Percentiles rank a stretch among this genome's conserved stretches.
Conservation (phyloP, 2,329 filamentous ascomycete genomes). For the Trichoderma asperellum region DNA sequence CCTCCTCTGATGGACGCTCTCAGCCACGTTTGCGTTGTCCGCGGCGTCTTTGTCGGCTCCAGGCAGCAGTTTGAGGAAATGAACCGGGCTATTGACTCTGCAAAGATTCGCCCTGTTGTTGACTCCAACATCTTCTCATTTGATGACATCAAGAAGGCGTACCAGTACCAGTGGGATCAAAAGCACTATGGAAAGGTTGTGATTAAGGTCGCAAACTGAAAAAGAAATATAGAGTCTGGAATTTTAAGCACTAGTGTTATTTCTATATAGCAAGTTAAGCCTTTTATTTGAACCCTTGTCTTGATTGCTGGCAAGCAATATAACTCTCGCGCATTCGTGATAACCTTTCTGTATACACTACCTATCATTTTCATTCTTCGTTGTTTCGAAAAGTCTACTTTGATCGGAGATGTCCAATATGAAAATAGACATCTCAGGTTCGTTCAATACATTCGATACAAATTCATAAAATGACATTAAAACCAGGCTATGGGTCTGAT, state of each 20-base stretch:
- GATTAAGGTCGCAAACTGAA: background rate
- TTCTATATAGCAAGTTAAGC: background rate
- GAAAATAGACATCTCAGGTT: background rate
- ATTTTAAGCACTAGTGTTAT: background rate
- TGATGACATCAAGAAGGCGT: constrained; percentile 43
- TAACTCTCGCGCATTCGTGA: background rate
- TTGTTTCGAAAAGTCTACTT: background rate
- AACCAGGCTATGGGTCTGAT: background rate
- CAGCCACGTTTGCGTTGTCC: constrained; percentile 36
- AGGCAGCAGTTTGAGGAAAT: constrained; percentile 50
- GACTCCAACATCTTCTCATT: constrained; percentile 47
- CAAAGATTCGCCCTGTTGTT: constrained; percentile 49
- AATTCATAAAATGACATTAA: background rate
- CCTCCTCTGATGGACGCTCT: constrained; percentile 10
- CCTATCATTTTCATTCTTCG: background rate
- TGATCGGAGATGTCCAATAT: background rate
- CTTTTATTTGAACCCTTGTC: background rate
- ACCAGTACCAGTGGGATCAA: constrained; percentile 23
- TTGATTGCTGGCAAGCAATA: background rate
- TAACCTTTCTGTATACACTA: background rate
- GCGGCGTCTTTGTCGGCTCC: constrained; percentile 47
- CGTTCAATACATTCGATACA: background rate
- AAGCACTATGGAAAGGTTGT: constrained; percentile 25
- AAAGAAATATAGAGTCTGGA: background rate
- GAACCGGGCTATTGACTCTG: constrained; percentile 47